A percentile compares a stretch with the other conserved stretches of the same genome.
phyloP scores from a whole-genome alignment of 139 green algal species.

The Helicosporidium sp. region DNA sequence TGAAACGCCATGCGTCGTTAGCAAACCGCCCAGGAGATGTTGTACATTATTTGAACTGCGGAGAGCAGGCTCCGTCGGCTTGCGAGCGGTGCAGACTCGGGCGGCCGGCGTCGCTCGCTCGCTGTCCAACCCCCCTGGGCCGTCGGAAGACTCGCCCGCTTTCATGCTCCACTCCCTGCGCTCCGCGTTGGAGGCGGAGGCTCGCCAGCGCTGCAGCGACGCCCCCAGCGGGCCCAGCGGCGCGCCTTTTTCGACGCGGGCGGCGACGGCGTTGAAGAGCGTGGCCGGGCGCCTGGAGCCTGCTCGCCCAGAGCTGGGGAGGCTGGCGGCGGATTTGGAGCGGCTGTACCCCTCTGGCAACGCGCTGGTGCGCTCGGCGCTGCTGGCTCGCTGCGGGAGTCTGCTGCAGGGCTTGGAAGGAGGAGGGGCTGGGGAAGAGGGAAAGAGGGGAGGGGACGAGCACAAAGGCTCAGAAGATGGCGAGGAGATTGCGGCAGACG shows the following conservation, averaged over 20 bases:
- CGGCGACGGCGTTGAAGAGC: background rate
- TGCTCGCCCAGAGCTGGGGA: no score
- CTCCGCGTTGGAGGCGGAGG: constrained; percentile 1
- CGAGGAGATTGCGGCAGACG: background rate
- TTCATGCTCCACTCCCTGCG: constrained; percentile 1
- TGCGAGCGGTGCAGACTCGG: no score
- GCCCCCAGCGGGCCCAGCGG: background rate
- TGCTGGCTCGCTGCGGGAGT: background rate
- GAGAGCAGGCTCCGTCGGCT: no score
- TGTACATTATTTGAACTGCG: no score
- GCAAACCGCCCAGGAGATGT: no score
- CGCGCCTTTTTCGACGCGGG: constrained; percentile 2
- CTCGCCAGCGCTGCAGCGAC: background rate
- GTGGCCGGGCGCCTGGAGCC: constrained; percentile 1
- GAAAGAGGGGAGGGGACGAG: background rate
- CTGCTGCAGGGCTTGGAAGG: background rate
- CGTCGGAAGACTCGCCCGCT: background rate
- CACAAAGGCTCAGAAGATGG: background rate
- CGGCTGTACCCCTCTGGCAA: no score
- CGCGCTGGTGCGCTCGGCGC: no score
- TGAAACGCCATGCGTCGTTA: no score
- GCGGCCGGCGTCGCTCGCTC: no score
- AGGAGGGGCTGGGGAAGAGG: background rate
- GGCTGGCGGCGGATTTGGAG: no score
- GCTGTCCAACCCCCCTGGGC: no score